Evolutionary conservation across 768 basidiomycete genomes (phyloP).

Genomic region (Rhizopogon sp.): DNA sequence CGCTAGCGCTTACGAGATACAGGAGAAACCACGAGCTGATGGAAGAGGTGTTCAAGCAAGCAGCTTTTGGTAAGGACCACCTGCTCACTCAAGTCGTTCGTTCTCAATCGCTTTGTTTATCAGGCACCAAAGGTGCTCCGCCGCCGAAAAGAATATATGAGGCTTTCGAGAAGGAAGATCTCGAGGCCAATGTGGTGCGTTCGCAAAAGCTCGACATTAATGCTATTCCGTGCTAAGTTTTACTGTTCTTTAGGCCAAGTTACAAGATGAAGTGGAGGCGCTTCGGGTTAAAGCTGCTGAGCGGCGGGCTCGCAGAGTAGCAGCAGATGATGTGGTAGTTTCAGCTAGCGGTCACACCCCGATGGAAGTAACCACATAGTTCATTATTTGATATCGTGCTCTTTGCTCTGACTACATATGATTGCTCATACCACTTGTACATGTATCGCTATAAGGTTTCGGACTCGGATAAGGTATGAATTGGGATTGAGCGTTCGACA

Average conservation of each 20-base stretch:
- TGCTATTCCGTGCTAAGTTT: neutral
- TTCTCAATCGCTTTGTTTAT: conserved; percentile 9
- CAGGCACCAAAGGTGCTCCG: conserved; percentile 41
- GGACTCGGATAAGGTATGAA: neutral
- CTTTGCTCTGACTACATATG: neutral
- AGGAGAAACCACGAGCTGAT: conserved; percentile 80
- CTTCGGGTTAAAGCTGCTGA: conserved; percentile 47
- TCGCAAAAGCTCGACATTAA: neutral
- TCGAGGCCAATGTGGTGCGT: conserved; percentile 55
- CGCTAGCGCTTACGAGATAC: conserved; percentile 68
- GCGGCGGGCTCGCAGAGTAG: conserved; percentile 30
- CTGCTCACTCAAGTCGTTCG: neutral
- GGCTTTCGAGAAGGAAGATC: conserved; percentile 52
- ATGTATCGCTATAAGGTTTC: neutral
- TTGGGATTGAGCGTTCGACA: neutral
- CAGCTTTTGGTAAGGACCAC: conserved; percentile 48
- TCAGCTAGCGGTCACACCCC: conserved; percentile 22
- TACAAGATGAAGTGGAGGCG: conserved; percentile 53
- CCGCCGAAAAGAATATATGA: conserved; percentile 46
- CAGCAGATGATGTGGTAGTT: conserved; percentile 24
- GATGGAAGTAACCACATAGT: conserved; percentile 23
- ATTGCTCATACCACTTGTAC: no score
- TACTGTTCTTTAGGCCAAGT: conserved; percentile 38
- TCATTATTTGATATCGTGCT: neutral
- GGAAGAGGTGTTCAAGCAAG: conserved; percentile 75